Percentiles rank a stretch among this genome's conserved stretches.
These are phyloP conservation scores for Fusarium beomiforme DNA, from an alignment of 2,329 filamentous ascomycete species.

Conservation along the genomic window DNA sequence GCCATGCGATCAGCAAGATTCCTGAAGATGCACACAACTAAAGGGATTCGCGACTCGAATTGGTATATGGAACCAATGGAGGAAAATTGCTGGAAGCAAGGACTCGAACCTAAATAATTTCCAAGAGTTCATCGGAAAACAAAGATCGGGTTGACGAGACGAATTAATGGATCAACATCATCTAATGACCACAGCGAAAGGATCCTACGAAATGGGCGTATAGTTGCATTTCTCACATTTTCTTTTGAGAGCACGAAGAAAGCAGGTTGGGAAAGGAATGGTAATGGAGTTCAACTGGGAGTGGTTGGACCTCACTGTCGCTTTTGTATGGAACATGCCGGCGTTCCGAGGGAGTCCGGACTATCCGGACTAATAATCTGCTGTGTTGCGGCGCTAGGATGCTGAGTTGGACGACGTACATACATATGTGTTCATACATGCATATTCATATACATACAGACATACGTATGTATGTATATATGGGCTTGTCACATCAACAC, in stretches of 20 bases:
- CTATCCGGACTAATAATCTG: constrained; percentile 23
- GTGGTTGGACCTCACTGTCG: constrained; percentile 29
- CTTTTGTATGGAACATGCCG: constrained; percentile 35
- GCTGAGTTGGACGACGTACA: constrained; percentile 1
- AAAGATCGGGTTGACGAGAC: constrained; percentile 21
- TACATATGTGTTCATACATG: background rate
- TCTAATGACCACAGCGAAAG: constrained; percentile 31
- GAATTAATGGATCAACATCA: constrained; percentile 39
- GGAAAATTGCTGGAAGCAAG: background rate
- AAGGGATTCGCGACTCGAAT: background rate
- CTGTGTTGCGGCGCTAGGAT: constrained; percentile 1
- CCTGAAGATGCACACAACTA: constrained; percentile 30
- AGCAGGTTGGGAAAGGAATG: constrained; percentile 8
- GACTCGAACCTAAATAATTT: background rate
- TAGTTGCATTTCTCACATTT: constrained; percentile 21
- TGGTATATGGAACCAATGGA: background rate
- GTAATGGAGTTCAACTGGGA: constrained; percentile 27
- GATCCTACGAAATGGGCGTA: constrained; percentile 18
- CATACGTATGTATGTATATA: background rate
- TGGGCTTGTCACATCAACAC: background rate
- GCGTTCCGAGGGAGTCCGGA: constrained; percentile 25
- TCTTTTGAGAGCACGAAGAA: constrained; percentile 14
- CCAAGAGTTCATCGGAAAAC: background rate
- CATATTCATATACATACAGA: background rate
- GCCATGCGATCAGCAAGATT: constrained; percentile 29